Conservation (phyloP, 1,284 basidiomycete genomes). For the Trichosporon sp. region DNA sequence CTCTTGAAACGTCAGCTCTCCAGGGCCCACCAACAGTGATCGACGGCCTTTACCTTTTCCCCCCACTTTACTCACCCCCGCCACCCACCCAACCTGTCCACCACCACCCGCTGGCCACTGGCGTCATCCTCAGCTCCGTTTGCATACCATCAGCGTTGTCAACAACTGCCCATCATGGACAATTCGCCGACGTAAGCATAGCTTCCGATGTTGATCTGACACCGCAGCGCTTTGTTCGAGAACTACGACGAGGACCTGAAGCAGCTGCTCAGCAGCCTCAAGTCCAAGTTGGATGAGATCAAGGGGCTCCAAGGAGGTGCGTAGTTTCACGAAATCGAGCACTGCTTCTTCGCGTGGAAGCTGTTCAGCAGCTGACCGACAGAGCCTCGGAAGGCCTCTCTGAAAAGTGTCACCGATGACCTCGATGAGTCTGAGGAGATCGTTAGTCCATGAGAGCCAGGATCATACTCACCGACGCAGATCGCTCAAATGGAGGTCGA, state of each 20-base stretch:
- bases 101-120: neutral
- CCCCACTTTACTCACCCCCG: neutral
- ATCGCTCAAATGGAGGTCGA: constrained; percentile 99
- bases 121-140: neutral
- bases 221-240: constrained; percentile 47
- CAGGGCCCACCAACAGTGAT: neutral
- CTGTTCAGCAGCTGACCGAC: neutral
- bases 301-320: constrained; percentile 46
- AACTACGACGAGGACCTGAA: constrained; percentile 51
- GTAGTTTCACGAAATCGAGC: constrained; percentile 15
- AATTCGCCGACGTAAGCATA: constrained; percentile 48
- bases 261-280: constrained; percentile 41
- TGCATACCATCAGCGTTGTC: neutral
- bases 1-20: constrained; percentile 2
- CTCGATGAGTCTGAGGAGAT: constrained; percentile 98
- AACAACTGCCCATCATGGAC: constrained; percentile 35
- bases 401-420: constrained; percentile 88
- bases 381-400: constrained; percentile 78
- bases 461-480: constrained; percentile 50
- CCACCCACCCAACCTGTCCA: neutral
- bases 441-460: constrained; percentile 54
- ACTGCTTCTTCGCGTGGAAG: neutral
- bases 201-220: neutral
- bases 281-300: constrained; percentile 47
- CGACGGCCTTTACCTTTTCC: constrained; percentile 1